phyloP scores from a whole-genome alignment of 2,329 filamentous ascomycete species.

The Colletotrichum chrysophilum region DNA sequence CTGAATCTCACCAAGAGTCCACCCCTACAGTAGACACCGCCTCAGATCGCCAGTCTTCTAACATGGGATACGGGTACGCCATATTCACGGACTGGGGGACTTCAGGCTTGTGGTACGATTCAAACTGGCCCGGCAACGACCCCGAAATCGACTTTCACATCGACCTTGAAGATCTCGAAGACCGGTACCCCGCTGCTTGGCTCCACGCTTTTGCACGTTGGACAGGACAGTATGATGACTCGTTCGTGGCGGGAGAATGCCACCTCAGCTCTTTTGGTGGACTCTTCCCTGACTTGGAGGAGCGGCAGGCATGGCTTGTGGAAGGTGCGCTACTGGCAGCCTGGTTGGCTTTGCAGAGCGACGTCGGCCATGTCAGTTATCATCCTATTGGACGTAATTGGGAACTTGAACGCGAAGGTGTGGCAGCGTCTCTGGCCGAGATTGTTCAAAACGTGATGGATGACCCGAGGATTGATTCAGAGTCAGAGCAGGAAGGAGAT shows the following conservation, averaged over 20 bases:
- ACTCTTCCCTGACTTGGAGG: neutral
- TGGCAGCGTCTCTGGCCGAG: neutral
- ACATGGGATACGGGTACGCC: fast-evolving
- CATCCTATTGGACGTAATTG: neutral
- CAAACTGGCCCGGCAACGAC: fast-evolving
- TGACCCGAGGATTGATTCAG: fast-evolving
- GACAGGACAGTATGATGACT: neutral
- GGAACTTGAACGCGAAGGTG: neutral
- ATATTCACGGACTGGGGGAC: fast-evolving
- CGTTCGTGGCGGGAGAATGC: neutral
- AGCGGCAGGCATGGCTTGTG: neutral
- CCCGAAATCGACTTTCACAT: neutral
- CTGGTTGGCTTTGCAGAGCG: neutral
- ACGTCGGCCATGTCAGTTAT: neutral
- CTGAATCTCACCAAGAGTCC: neutral
- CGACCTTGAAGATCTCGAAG: neutral
- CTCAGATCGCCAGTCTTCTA: neutral
- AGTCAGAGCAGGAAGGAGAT: too few species aligned
- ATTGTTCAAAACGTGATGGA: too few species aligned
- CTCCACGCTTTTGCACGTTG: neutral
- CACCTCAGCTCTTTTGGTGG: neutral
- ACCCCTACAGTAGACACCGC: neutral
- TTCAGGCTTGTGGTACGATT: neutral
- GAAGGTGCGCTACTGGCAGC: neutral
- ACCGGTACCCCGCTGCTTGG: neutral